Base-by-base conservation (phyloP, 1,139 yeast genomes). In the Yamadazyma conglobata region DNA sequence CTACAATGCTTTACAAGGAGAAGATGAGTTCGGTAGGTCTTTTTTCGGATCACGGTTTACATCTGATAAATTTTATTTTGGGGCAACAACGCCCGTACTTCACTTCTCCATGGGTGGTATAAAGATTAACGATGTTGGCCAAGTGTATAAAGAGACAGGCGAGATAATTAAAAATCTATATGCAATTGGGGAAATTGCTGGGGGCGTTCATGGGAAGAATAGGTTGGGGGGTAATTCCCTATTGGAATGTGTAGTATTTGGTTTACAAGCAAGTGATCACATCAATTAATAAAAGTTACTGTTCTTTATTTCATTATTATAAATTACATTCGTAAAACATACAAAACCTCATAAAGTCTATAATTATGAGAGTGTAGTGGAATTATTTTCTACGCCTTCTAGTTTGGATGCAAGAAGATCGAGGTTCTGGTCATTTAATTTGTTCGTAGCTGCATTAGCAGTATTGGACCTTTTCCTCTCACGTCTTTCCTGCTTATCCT, bases 61-160 rank as follows among this genome's bases (percentile, higher is more conserved):
- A 18, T 25, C 42, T 2, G 28, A 34, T 2, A 31, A 40, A 11
- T 40, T 52, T 24, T 60, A 50, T 33, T 59, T 42, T 41, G 70
- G 69, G 1, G 43, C 60, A 12, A 54, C 60, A 1, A 63, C 69
- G 2, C 70, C 69, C 1, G 66, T 60, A 3, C 37, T 62, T 10
- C 70, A 63, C 41, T 63, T 58, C 33, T 47, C 66, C 3, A 63
- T 63, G 69, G 70, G 70, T 9, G 70, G 70, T 4, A 45, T 63
- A 11, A 52, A 56, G 23, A 56, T 61, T 7, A 53, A 58, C 33
- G 30, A 42, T 10, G 10, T 43, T 13, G 58, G 55, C 3, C 55
- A 55, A 25, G 65, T 58, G 1, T 27, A 57, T 3, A 40, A 44
- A 5, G 35, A 43, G 12, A 30, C 39, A 10, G 52, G 51, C 10